Base-by-base conservation (phyloP, 805 yeast genomes). In the Komagataella pseudopastoris region DNA sequence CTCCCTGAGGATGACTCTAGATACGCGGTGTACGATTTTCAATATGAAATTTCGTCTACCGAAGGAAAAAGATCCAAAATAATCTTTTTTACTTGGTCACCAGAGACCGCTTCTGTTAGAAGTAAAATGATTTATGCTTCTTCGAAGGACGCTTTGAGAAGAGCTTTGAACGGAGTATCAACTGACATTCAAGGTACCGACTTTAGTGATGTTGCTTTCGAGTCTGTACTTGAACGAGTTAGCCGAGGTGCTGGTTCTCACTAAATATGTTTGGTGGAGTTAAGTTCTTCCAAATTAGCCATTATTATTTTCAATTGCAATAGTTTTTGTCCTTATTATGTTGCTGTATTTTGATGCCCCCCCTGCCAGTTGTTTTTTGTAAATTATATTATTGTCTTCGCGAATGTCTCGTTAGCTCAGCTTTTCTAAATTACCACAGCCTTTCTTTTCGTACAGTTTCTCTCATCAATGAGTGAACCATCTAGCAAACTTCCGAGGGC, bases 141-240 rank as follows among this genome's bases (percentile, higher is more conserved):
- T n/a, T 90, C 98, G 55, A 89, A 89, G 74, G 98, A 90, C 63
- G 96, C 97, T 49, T 80, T 93, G 65, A 91, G 98, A 78, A 88
- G 96, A 74, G 91, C 99, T 52, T 77, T 93, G 66, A 91, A 87
- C 69, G 99, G 99, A 71, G 82, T 93, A 59, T 75, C 96, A 53
- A 70, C 96, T 60, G 99, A 93, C 66, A 77, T 93, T 64, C 99
- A 93, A 76, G 99, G 98, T 66, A 93, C 99, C 54, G 99, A 93
- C 71, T 90, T 83, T 72, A 83, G 95, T 56, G 99, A 93, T 78
- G 97, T 93, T 59, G 87, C 96, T 57, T 88, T 85, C 71, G 99
- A 91, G 67, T 77, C 90, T 58, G 93, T 93, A 54, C 78, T 90
- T 69, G 96, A 87, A 65, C 85, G 74, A 69, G 96, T 90, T 61